These are phyloP conservation scores for Cladophialophora bantiana DNA, from an alignment of 2,329 filamentous ascomycete genomes.

Conservation along the genomic window DNA sequence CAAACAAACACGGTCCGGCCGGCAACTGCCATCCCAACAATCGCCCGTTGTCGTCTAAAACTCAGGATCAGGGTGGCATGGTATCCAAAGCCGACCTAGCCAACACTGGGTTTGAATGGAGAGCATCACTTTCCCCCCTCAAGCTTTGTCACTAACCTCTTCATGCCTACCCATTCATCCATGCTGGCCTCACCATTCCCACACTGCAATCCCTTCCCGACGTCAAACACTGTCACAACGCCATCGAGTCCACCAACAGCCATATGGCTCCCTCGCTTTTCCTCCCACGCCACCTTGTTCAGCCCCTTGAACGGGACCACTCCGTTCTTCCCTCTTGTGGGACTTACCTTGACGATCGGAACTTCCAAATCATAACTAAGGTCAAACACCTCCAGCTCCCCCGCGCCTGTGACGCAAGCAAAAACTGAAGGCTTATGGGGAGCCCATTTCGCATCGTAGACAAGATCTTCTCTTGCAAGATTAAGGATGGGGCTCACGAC, in stretches of 20 bases:
- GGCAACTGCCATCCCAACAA: neutral
- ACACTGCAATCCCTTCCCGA: constrained; percentile 73
- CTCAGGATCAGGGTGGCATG: neutral
- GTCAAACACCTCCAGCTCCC: constrained; percentile 93
- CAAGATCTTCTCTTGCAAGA: constrained; percentile 91
- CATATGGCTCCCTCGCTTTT: constrained; percentile 81
- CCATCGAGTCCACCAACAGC: constrained; percentile 94
- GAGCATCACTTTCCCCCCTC: constrained; percentile 57
- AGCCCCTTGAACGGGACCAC: constrained; percentile 81
- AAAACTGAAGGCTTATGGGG: constrained; percentile 94
- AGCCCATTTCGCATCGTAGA: constrained; percentile 96
- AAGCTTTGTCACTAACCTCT: constrained; percentile 81
- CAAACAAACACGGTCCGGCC: constrained; percentile 2
- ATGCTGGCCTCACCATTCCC: constrained; percentile 82
- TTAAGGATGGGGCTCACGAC: constrained; percentile 79
- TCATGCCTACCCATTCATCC: constrained; percentile 93
- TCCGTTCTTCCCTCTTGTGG: constrained; percentile 67
- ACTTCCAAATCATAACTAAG: constrained; percentile 91
- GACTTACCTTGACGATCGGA: constrained; percentile 80
- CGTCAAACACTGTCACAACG: constrained; percentile 89
- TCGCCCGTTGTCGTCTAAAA: neutral
- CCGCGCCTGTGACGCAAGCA: constrained; percentile 90
- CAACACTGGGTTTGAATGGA: neutral
- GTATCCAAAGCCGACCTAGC: constrained; percentile 1
- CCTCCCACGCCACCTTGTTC: constrained; percentile 95